Percentiles rank a stretch among this genome's conserved stretches.
Evolutionary conservation across 2,329 filamentous ascomycete species (phyloP).

Genomic region (Hirsutella minnesotensis): DNA sequence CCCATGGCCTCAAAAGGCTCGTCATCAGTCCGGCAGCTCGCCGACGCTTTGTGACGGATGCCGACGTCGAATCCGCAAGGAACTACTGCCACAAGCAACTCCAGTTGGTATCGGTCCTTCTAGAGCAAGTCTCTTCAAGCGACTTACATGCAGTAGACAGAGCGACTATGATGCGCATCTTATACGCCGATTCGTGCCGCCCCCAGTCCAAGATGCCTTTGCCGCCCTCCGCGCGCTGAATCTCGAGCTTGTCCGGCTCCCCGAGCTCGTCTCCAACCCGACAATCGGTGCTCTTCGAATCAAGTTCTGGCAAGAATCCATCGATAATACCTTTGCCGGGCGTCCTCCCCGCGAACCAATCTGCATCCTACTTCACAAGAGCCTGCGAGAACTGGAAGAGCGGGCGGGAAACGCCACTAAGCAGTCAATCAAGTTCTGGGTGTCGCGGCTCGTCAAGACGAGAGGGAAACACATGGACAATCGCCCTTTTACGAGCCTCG

Average conservation of each 20-base stretch:
- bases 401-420: constrained; percentile 26
- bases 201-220: constrained; percentile 66
- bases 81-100: constrained; percentile 43
- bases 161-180: constrained; percentile 85
- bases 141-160: constrained; percentile 39
- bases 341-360: constrained; percentile 82
- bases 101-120: constrained; percentile 22
- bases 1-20: constrained; percentile 27
- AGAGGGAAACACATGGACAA: constrained; percentile 77
- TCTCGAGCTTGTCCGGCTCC: constrained; percentile 78
- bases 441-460: constrained; percentile 65
- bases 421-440: constrained; percentile 56
- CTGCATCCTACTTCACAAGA: constrained; percentile 68
- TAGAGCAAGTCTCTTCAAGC: not conserved
- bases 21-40: constrained; percentile 17
- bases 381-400: constrained; percentile 49
- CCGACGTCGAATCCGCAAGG: constrained; percentile 40
- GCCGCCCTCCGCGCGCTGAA: constrained; percentile 87
- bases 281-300: constrained; percentile 80
- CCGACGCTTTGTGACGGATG: constrained; percentile 35
- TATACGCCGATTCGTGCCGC: constrained; percentile 73
- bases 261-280: constrained; percentile 80
- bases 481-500: constrained; percentile 63
- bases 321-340: constrained; percentile 66
- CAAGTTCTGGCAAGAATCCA: constrained; percentile 86